phyloP scores from a whole-genome alignment of 1,139 yeast species.

The Sugiyamaella xylanicola region DNA sequence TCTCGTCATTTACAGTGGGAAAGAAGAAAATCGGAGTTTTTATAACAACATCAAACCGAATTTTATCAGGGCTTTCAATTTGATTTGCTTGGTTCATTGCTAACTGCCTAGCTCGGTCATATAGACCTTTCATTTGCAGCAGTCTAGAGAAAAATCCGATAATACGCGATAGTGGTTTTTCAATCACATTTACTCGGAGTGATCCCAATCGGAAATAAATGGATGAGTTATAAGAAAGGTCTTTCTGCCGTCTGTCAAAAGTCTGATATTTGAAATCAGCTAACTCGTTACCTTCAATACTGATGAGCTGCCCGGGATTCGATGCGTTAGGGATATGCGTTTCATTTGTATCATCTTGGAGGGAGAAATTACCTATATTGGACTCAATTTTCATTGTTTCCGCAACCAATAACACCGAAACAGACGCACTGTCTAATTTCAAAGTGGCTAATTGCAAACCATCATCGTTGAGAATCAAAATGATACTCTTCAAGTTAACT shows the following conservation, averaged over 20 bases:
- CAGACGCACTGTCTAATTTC: conserved; percentile 70
- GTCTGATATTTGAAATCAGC: conserved; percentile 87
- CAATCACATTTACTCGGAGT: conserved; percentile 72
- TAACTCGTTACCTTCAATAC: conserved; percentile 79
- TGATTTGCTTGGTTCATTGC: conserved; percentile 72
- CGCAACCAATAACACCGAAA: conserved; percentile 67
- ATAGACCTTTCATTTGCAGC: conserved; percentile 80
- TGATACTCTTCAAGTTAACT: conserved; percentile 71
- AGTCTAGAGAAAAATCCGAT: conserved; percentile 71
- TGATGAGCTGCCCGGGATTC: conserved; percentile 65
- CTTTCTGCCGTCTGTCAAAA: conserved; percentile 53
- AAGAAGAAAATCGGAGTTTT: conserved; percentile 83
- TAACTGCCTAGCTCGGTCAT: conserved; percentile 84
- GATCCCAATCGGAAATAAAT: conserved; percentile 76
- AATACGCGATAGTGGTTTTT: conserved; percentile 73
- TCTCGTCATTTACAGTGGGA: conserved; percentile 53
- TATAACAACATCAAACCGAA: conserved; percentile 70
- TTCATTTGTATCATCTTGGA: conserved; percentile 74
- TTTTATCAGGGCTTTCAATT: conserved; percentile 61
- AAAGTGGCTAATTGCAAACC: conserved; percentile 80
- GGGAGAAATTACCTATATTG: conserved; percentile 76
- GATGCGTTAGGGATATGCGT: conserved; percentile 55
- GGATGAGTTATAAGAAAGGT: conserved; percentile 51
- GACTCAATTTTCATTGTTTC: conserved; percentile 76
- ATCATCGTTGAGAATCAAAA: conserved; percentile 78